A percentile compares a stretch with the other conserved stretches of the same genome.
Evolutionary conservation across 2,329 filamentous ascomycete genomes (phyloP).

Genomic region (Acrodontium crateriforme): DNA sequence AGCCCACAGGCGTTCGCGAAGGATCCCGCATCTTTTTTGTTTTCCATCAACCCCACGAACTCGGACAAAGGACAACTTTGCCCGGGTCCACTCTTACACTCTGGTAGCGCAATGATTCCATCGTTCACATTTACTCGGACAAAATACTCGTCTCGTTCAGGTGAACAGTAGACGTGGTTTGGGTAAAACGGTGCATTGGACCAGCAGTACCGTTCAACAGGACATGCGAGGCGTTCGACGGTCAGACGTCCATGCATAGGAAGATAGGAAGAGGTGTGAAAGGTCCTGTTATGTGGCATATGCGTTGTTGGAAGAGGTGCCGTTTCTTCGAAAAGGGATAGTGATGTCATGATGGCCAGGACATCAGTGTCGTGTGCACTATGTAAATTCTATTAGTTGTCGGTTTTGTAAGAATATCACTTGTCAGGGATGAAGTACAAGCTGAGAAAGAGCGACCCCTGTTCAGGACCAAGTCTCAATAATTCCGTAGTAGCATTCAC

Average conservation of each 20-base stretch:
- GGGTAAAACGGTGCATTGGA: conserved; percentile 16
- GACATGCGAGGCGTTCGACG: conserved; percentile 39
- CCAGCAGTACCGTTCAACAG: conserved; percentile 10
- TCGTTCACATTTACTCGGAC: conserved; percentile 46
- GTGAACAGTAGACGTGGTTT: conserved; percentile 17
- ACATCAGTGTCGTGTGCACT: conserved; percentile 47
- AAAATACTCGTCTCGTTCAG: conserved; percentile 20
- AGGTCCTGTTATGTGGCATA: conserved; percentile 31
- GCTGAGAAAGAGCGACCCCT: conserved; percentile 40
- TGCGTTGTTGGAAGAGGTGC: conserved; percentile 34
- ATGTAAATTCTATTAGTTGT: neutral
- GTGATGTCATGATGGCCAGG: conserved; percentile 38
- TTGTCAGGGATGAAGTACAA: conserved; percentile 30
- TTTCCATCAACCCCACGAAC: conserved; percentile 29
- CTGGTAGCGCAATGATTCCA: conserved; percentile 36
- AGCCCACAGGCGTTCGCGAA: conserved; percentile 38
- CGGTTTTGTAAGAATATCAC: neutral
- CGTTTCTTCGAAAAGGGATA: conserved; percentile 34
- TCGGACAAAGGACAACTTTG: conserved; percentile 32
- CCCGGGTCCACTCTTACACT: conserved; percentile 34
- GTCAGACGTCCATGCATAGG: conserved; percentile 45
- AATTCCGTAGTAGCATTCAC: conserved; percentile 42
- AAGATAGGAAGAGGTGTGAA: conserved; percentile 41
- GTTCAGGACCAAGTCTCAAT: conserved; percentile 28
- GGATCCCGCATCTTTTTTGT: conserved; percentile 30